Base-by-base conservation (phyloP, 305 asterid genomes). In the Striga hermonthica region DNA sequence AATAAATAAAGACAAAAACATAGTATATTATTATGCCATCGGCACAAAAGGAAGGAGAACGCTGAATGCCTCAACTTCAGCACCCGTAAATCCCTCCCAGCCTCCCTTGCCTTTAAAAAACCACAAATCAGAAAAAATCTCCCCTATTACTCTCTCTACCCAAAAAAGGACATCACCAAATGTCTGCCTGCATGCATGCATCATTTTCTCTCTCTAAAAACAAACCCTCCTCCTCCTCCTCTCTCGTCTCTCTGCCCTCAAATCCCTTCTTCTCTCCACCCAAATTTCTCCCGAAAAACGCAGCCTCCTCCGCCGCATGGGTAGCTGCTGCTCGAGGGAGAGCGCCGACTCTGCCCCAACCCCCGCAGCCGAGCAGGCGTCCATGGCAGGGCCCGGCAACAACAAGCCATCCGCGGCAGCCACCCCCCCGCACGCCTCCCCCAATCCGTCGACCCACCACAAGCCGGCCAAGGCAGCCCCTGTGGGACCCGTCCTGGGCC, bases 401-500 rank as follows among this genome's bases (percentile, higher is more conserved):
- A n/a, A n/a, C n/a, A n/a, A n/a, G n/a, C n/a, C n/a, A n/a, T n/a
- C n/a, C n/a, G n/a, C n/a, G n/a, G n/a, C n/a, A n/a, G n/a, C 28
- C 28, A 6, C 1, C 7, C 56, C 56, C 28, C n/a, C n/a, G n/a
- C n/a, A n/a, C n/a, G n/a, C 56, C 56, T 12, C 56, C 2, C 5
- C 22, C 56, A 31, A 13, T n/a, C 8, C 34, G 28, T 9, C n/a
- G 28, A 15, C 1, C 56, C 10, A 4, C 56, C 56, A 49, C 56
- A 9, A 49, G 79, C 34, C 56, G 76, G 3, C 75, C 1, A 76
- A 82, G 66, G 62, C 65, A 31, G 47, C 72, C 66, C 74, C 79
- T 0, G 58, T 80, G 9, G 90, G 90, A 4, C 81, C 86, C 0
- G 87, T 84, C 1, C 71, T 84, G 0, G 79, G 83, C 4, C 78